Base-by-base conservation (phyloP, 768 basidiomycete species). In the Sporobolomyces phaffii region DNA sequence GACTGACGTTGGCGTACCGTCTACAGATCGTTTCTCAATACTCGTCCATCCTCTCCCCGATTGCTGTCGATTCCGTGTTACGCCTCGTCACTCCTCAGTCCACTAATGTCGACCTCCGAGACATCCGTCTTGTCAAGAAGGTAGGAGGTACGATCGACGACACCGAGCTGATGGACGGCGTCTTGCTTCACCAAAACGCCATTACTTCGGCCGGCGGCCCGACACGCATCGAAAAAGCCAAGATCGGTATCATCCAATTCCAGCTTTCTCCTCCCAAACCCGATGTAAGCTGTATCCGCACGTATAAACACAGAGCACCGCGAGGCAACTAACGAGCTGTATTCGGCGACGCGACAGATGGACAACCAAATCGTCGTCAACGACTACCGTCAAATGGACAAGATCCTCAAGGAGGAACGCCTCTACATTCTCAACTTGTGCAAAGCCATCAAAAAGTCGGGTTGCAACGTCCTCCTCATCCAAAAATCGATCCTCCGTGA, bases 351-450 rank as follows among this genome's bases (percentile, higher is more conserved):
- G 8, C 8, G 14, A 15, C 73, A 97, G 93, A 99, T 99, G 94
- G 96, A 99, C 79, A 98, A 99, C 81, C 97, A 94, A 7, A 92
- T 99, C 48, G 88, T 98, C 57, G 97, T 99, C 73, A 98, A 94
- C 70, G 94, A 99, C 79, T 99, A 99, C 80, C 87, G 96, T 22
- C 96, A 97, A 78, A 98, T 99, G 94, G 96, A 98, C 83, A 96
- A 97, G 78, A 92, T 98, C 65, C 87, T 99, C 80, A 98, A 99
- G 79, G 96, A 99, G 79, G 94, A 94, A 64, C 88, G 96, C 50
- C 90, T 93, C 78, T 98, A 99, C 78, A 84, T 99, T 64, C 86
- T 99, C 75, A 97, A 92, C 77, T 85, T 98, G 60, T 94, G 91
- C 86, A 98, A 98, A 80, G 93, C 92, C 80, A 98, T 99, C 80